These are phyloP conservation scores for Onygenales sp. DNA, from an alignment of 2,329 filamentous ascomycete species.

Conservation along the genomic window DNA sequence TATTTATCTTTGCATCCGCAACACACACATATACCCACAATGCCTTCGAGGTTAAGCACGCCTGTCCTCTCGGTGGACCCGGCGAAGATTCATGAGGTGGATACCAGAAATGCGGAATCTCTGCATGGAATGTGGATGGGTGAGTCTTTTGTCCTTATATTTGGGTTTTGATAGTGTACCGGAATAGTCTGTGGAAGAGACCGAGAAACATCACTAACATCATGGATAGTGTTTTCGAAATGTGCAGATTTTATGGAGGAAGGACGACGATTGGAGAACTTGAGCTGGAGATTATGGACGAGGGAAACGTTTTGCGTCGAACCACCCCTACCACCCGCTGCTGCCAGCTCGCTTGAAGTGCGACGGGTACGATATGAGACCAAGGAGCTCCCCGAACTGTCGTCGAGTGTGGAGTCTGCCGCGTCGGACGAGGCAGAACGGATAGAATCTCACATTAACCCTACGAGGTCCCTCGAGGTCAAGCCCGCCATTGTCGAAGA, in stretches of 20 bases:
- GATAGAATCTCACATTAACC: conserved; percentile 47
- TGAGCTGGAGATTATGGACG: conserved; percentile 94
- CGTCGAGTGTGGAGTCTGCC: conserved; percentile 66
- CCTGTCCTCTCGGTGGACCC: conserved; percentile 88
- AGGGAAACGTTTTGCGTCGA: conserved; percentile 86
- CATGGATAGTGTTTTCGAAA: conserved; percentile 69
- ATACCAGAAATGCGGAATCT: conserved; percentile 85
- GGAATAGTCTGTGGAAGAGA: background rate
- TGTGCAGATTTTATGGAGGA: conserved; percentile 91
- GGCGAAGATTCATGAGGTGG: conserved; percentile 86
- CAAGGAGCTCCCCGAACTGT: conserved; percentile 61
- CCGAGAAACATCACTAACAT: background rate
- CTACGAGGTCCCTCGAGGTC: conserved; percentile 56
- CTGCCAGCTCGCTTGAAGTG: conserved; percentile 37
- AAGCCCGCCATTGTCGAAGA: conserved; percentile 41
- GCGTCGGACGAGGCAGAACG: conserved; percentile 51
- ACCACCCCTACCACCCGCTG: conserved; percentile 37
- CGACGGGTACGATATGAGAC: conserved; percentile 22
- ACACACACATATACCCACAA: conserved; percentile 28
- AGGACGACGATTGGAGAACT: conserved; percentile 83
- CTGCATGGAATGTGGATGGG: conserved; percentile 96
- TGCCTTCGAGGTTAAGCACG: conserved; percentile 76
- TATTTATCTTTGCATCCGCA: background rate
- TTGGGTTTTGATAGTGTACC: background rate
- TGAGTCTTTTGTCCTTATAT: conserved; percentile 41